Base-by-base conservation (phyloP, 352 stramenopile species). In the Lagenidium giganteum region DNA sequence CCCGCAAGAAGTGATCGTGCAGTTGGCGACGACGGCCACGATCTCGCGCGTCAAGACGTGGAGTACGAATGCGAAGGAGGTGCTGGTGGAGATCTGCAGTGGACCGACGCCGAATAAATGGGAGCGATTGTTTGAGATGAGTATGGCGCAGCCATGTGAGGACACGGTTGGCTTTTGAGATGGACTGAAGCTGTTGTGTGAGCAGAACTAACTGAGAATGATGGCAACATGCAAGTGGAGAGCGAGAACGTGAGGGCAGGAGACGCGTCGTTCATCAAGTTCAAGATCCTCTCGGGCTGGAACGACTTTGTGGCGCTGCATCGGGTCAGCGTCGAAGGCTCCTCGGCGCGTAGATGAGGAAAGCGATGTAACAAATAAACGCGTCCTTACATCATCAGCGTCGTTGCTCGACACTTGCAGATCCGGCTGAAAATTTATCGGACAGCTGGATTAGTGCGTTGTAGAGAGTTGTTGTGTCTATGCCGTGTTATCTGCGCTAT, bases 251-350 rank as follows among this genome's bases (percentile, higher is more conserved):
- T 93, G 18, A 78, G 78, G 35, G 62, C 76, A 3, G 79, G 70
- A 0, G 76, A 89, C 42, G 76, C 76, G 29, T 84, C 78, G 31
- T 93, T 90, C 47, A 68, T 93, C 47, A 87, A 86, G 49, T 83
- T 93, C 42, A 85, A 83, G 47, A 83, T 93, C 46, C 59, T 90
- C 27, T 87, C 81, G 0, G 78, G 81, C n/a, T 93, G 73, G 67
- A 71, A 65, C 51, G 78, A 93, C 43, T 93, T 93, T 43, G 78
- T 85, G 18, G 44, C 64, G 20, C 55, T 93, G 16, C 75, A 93
- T 46, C 75, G 76, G 35, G 69, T 93, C 16, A 86, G 73, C 35
- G 81, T 93, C 26, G 75, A 93, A 76, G 81, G 81, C 37, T 85
- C 73, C 9, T 76, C 63, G 1, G 61, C 64, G 21, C 58, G 72